These are phyloP conservation scores for Kazachstania viticola DNA, from an alignment of 805 yeast species.

Conservation along the genomic window DNA sequence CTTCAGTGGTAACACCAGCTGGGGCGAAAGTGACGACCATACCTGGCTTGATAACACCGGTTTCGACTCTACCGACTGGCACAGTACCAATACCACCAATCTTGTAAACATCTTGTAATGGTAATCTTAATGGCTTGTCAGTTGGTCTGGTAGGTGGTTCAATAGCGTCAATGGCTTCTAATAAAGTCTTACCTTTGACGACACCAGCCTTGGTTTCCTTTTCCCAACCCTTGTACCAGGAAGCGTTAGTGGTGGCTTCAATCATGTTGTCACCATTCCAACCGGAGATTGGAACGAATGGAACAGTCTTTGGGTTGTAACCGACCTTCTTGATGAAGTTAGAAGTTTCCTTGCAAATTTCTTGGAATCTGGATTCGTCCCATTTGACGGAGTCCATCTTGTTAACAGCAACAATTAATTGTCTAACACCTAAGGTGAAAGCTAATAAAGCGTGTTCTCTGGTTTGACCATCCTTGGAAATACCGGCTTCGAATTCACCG, in stretches of 20 bases:
- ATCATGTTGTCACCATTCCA: conserved; percentile 92
- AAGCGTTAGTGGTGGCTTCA: conserved; percentile 69
- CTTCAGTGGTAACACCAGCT: conserved; percentile 82
- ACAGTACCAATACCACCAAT: conserved; percentile 87
- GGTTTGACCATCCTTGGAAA: conserved; percentile 90
- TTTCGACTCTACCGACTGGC: conserved; percentile 91
- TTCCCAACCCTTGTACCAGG: conserved; percentile 83
- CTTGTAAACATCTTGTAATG: conserved; percentile 87
- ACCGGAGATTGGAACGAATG: conserved; percentile 87
- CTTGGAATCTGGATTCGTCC: conserved; percentile 72
- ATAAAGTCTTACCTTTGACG: conserved; percentile 67
- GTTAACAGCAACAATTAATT: conserved; percentile 83
- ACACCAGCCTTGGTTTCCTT: conserved; percentile 66
- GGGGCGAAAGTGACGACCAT: conserved; percentile 85
- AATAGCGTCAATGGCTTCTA: conserved; percentile 76
- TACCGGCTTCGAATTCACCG: conserved; percentile 94
- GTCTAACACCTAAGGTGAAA: conserved; percentile 79
- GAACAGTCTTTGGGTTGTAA: conserved; percentile 69
- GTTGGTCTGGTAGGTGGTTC: conserved; percentile 75
- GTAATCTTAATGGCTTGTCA: conserved; percentile 81
- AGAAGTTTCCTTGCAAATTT: conserved; percentile 63
- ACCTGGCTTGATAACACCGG: conserved; percentile 87
- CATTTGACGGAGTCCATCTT: conserved; percentile 92
- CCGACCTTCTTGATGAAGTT: conserved; percentile 80
- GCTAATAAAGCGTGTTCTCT: conserved; percentile 91